A percentile compares a stretch with the other conserved stretches of the same genome.
phyloP scores from a whole-genome alignment of 2,329 filamentous ascomycete genomes.

The Penicillium sp. region DNA sequence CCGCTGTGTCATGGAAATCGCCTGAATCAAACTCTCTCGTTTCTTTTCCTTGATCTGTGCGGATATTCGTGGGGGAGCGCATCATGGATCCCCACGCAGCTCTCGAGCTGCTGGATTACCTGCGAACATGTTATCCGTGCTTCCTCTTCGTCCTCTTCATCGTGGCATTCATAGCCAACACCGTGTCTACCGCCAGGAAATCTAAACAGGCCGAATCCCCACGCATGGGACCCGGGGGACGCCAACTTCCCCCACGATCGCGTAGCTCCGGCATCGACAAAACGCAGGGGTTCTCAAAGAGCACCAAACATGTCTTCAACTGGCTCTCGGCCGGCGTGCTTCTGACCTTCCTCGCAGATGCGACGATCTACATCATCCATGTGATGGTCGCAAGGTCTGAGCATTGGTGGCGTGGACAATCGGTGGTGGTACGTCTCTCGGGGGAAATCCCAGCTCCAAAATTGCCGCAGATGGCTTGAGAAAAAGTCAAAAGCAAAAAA shows the following conservation, averaged over 20 bases:
- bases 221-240: constrained; percentile 78
- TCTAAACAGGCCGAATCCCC: constrained; percentile 49
- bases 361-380: constrained; percentile 71
- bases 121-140: constrained; percentile 64
- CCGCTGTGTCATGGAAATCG: constrained; percentile 36
- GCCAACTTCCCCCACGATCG: constrained; percentile 72
- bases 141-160: constrained; percentile 66
- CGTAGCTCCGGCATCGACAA: constrained; percentile 51
- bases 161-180: constrained; percentile 60
- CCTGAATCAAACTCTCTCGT: constrained; percentile 17
- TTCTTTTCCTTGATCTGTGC: constrained; percentile 10
- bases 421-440: constrained; percentile 65
- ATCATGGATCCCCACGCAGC: constrained; percentile 42
- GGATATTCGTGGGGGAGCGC: constrained; percentile 18
- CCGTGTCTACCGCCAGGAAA: constrained; percentile 56
- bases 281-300: constrained; percentile 61
- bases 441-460: background rate
- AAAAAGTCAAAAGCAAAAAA: background rate
- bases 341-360: constrained; percentile 73
- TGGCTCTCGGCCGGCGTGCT: constrained; percentile 71
- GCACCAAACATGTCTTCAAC: constrained; percentile 71
- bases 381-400: constrained; percentile 65
- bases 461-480: background rate
- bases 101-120: constrained; percentile 45
- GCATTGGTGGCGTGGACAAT: constrained; percentile 81